These are phyloP conservation scores for Coemansia sp. DNA, from an alignment of 192 early-diverging fungal genomes.

Conservation along the genomic window DNA sequence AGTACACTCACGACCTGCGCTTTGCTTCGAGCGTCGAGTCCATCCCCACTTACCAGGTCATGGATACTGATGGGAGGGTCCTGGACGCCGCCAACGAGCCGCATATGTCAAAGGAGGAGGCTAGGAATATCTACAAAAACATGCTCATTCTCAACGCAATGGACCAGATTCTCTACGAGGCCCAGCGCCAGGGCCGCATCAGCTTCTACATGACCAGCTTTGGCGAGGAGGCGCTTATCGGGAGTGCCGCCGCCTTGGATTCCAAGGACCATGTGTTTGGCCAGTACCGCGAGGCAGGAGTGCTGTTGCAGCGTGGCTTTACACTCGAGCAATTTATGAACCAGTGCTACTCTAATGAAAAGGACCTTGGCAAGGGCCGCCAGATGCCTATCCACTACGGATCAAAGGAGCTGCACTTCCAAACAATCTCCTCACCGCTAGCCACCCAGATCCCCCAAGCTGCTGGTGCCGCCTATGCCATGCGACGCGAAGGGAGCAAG, in stretches of 20 bases:
- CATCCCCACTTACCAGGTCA: constrained; percentile 90
- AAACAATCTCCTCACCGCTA: constrained; percentile 95
- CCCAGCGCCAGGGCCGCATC: constrained; percentile 96
- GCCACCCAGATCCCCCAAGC: constrained; percentile 99
- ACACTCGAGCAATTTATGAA: constrained; percentile 92
- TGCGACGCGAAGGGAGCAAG: constrained; percentile 77
- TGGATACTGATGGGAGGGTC: constrained; percentile 84
- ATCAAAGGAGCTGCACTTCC: constrained; percentile 78
- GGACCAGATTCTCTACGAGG: constrained; percentile 96
- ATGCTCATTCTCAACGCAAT: constrained; percentile 90
- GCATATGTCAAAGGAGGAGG: constrained; percentile 73
- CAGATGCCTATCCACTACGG: constrained; percentile 99
- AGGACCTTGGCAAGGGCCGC: constrained; percentile 88
- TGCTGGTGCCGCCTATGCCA: constrained; percentile 88
- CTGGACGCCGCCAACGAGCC: constrained; percentile 62
- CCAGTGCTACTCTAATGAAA: constrained; percentile 91
- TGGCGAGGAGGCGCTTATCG: constrained; percentile 96
- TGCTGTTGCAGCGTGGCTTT: constrained; percentile 93
- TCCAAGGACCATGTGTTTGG: constrained; percentile 91
- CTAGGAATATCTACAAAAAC: constrained; percentile 79
- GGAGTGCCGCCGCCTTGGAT: constrained; percentile 83
- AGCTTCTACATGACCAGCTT: constrained; percentile 99
- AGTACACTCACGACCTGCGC: constrained; percentile 61
- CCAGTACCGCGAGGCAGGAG: constrained; percentile 97
- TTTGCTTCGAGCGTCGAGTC: constrained; percentile 66